Evolutionary conservation across 306 rosid genomes (phyloP).

Genomic region (Abrus pulchellus): DNA sequence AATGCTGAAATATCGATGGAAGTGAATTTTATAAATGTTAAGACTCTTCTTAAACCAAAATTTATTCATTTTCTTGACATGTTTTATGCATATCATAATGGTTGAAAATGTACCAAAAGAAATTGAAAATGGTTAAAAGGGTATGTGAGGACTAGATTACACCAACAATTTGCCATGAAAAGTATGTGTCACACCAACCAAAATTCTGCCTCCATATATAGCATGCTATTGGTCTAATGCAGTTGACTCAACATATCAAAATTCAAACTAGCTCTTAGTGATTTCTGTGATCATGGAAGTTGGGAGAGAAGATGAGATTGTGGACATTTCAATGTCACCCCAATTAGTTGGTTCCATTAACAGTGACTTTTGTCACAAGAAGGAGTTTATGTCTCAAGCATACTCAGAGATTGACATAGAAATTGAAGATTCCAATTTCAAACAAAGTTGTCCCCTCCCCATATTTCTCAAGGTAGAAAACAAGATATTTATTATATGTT

Average conservation of each 20-base stretch:
- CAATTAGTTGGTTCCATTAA: constrained; percentile 62
- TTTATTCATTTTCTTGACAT: constrained; percentile 73
- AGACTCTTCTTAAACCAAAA: constrained; percentile 40
- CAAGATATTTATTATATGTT: too few relatives aligned
- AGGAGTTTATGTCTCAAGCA: constrained; percentile 73
- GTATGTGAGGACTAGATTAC: constrained; percentile 50
- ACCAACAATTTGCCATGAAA: constrained; percentile 61
- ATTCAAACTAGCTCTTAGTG: constrained; percentile 21
- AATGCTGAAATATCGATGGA: not conserved
- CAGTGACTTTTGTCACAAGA: constrained; percentile 66
- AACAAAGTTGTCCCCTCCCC: constrained; percentile 75
- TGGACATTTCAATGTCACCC: constrained; percentile 66
- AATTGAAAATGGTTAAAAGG: constrained; percentile 54
- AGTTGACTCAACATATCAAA: constrained; percentile 50
- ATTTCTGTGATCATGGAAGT: constrained; percentile 66
- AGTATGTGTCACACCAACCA: constrained; percentile 81
- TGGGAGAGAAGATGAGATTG: constrained; percentile 71
- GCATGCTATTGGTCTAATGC: constrained; percentile 55
- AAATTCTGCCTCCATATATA: constrained; percentile 56
- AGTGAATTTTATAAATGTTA: constrained; percentile 9
- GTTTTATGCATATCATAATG: constrained; percentile 49
- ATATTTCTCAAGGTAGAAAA: constrained; percentile 79
- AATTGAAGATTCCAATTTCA: constrained; percentile 52
- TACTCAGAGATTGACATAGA: constrained; percentile 75
- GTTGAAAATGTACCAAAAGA: constrained; percentile 30